Conservation (phyloP, 2,329 filamentous ascomycete genomes). For the Diaporthe sp. region DNA sequence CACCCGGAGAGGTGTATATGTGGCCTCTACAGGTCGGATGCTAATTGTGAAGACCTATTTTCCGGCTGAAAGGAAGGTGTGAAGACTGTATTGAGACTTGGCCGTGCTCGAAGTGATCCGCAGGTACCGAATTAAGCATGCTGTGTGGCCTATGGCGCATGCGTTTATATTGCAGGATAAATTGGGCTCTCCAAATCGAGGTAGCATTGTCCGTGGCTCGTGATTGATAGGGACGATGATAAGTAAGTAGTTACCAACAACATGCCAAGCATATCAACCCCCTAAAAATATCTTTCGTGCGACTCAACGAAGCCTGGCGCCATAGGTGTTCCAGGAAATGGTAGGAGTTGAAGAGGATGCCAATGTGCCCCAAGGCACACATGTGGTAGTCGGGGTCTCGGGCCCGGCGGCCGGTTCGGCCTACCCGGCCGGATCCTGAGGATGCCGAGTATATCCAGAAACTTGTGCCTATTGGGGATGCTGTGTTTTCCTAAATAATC, state of each 20-base stretch:
- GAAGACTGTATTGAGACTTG: neutral
- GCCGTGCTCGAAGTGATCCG: neutral
- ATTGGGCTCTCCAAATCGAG: neutral
- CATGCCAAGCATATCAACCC: neutral
- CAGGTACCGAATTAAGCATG: constrained; percentile 22
- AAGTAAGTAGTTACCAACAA: neutral
- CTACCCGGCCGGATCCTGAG: neutral
- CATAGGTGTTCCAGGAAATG: neutral
- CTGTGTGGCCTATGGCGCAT: neutral
- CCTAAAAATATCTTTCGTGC: neutral
- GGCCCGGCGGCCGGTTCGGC: neutral
- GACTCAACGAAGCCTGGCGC: neutral
- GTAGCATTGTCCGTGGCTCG: neutral
- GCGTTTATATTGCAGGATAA: constrained; percentile 23
- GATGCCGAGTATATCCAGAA: neutral
- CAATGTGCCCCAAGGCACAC: neutral
- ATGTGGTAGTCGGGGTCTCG: neutral
- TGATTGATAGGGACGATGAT: neutral
- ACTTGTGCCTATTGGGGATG: neutral
- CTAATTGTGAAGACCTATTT: constrained; percentile 9
- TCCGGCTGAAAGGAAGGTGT: neutral
- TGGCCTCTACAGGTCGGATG: neutral
- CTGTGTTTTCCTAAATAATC: neutral
- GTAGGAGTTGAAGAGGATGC: neutral
- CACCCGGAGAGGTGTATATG: neutral